Evolutionary conservation across 179 eudicot genomes (phyloP), one percentile per base, ranked within the genome.

Genomic region (Sideroxylon spinosum): DNA sequence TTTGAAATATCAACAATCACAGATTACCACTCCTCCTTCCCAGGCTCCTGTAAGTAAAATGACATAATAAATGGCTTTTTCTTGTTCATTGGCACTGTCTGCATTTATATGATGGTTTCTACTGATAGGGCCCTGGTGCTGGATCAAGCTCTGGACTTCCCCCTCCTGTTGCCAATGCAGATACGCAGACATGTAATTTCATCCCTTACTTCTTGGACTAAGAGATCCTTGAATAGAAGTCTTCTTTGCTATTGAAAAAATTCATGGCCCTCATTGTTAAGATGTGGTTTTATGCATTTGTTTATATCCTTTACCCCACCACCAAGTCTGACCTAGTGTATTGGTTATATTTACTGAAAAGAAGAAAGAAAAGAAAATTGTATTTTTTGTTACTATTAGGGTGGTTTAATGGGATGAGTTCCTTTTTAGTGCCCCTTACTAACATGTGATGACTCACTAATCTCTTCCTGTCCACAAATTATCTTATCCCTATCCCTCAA

Each of bases 111-210:
- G 63, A 17, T 16, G 9, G 3, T 59, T 59, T 23, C 23, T 59
- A 0, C 63, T 59, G 63, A 10, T 52, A 59, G 63, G 63, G 63
- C 22, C 63, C 63, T 16, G 22, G 20, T 59, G 63, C 63, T 59
- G 63, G 63, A 59, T 0, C 63, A 59, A 59, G 63, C 63, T 59
- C 63, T 16, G 63, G 63, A 59, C 7, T 59, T 13, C 63, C 63
- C 63, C 63, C 63, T 59, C 17, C 23, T 59, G 23, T 59, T 59
- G 63, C 91, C 59, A 93, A 81, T 84, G 87, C 81, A 70, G 92
- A 88, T 50, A 73, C 89, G 63, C 87, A 78, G 59, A 76, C 79
- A 69, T 98, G 97, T 95, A 84, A 56, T 79, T 55, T 70, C 56
- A 37, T 71, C 67, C 70, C n/a, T 73, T 74, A 29, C 28, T 29